phyloP scores from a whole-genome alignment of 805 yeast genomes.

The Teunomyces kruisii region DNA sequence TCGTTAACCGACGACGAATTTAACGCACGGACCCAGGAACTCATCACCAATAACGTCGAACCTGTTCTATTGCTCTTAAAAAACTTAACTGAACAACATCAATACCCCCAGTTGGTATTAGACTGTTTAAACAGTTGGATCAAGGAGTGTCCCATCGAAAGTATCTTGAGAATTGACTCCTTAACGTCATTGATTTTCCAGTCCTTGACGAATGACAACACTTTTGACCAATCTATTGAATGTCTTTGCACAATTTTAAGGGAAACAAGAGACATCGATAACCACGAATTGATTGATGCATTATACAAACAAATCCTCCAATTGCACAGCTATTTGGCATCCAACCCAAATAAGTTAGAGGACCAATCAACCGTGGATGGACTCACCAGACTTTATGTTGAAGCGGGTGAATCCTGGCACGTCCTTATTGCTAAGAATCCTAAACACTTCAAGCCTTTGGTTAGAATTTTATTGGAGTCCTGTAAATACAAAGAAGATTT shows the following conservation, averaged over 20 bases:
- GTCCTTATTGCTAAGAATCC: slow-evolving; percentile 77
- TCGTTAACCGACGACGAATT: slow-evolving; percentile 83
- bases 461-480: slow-evolving; percentile 68
- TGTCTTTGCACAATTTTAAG: slow-evolving; percentile 78
- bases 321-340: slow-evolving; percentile 49
- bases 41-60: slow-evolving; percentile 67
- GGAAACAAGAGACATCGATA: slow-evolving; percentile 78
- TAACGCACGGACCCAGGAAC: slow-evolving; percentile 56
- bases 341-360: slow-evolving; percentile 41
- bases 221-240: slow-evolving; percentile 83
- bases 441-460: slow-evolving; percentile 65
- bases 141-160: slow-evolving; percentile 73
- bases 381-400: slow-evolving; percentile 75
- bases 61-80: slow-evolving; percentile 65
- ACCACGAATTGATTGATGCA: slow-evolving; percentile 58
- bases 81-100: slow-evolving; percentile 39
- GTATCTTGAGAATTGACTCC: slow-evolving; percentile 62
- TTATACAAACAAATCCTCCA: slow-evolving; percentile 68
- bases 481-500: slow-evolving; percentile 77
- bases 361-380: slow-evolving; percentile 70
- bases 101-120: slow-evolving; percentile 46
- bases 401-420: slow-evolving; percentile 96
- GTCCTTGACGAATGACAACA: slow-evolving; percentile 55
- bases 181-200: slow-evolving; percentile 68
- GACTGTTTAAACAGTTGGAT: slow-evolving; percentile 90